Evolutionary conservation across 306 rosid genomes (phyloP).

Genomic region (Urtica urens): DNA sequence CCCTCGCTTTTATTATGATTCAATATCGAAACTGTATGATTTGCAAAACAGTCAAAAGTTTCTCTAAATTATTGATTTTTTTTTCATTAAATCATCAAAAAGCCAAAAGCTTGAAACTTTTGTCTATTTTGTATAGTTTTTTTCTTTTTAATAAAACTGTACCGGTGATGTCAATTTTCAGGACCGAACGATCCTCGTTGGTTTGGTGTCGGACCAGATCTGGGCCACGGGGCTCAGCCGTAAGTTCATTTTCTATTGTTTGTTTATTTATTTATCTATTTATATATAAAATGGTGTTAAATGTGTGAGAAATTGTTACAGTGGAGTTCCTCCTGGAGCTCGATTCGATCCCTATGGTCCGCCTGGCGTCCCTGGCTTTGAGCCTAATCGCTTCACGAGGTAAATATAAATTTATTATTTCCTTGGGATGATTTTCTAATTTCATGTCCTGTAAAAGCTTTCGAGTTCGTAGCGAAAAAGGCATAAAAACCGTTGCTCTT

Average conservation of each 20-base stretch:
- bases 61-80: too few species aligned
- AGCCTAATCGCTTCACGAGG: conserved; percentile 61
- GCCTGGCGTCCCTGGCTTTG: conserved; percentile 78
- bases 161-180: too few species aligned
- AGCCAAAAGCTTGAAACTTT: too few species aligned
- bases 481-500: too few species aligned
- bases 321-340: conserved; percentile 79
- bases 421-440: neutral
- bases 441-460: too few species aligned
- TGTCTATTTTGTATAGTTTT: neutral
- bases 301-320: conserved; percentile 23
- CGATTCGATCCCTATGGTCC: conserved; percentile 88
- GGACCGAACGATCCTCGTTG: conserved; percentile 74
- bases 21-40: too few species aligned
- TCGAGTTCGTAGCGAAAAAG: too few species aligned
- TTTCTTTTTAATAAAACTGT: conserved; percentile 10
- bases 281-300: conserved; percentile 1
- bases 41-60: too few species aligned
- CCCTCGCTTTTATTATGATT: neutral
- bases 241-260: conserved; percentile 31
- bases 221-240: conserved; percentile 50
- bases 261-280: conserved; percentile 2
- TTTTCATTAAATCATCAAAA: too few species aligned
- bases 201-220: conserved; percentile 47
- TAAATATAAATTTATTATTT: conserved; percentile 6